These are phyloP conservation scores for Blastobotrys attinorum DNA, from an alignment of 805 yeast species.

Conservation along the genomic window DNA sequence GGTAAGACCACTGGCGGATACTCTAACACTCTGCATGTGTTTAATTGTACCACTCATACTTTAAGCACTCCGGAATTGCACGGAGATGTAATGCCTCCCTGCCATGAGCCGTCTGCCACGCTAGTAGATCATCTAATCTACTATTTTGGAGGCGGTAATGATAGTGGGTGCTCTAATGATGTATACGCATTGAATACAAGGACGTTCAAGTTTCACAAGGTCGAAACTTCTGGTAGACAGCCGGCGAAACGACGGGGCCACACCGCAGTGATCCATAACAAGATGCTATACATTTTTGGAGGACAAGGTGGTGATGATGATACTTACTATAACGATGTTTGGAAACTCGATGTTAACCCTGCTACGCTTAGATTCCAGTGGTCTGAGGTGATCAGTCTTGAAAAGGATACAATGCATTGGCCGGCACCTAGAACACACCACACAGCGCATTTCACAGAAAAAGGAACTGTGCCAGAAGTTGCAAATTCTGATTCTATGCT, in stretches of 20 bases:
- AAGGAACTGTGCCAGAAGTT: neutral
- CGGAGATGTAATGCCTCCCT: conserved; percentile 13
- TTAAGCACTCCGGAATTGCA: conserved; percentile 8
- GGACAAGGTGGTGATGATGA: conserved; percentile 10
- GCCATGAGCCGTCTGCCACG: conserved; percentile 12
- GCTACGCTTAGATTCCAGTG: conserved; percentile 2
- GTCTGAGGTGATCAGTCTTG: conserved; percentile 13
- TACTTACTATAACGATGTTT: conserved; percentile 14
- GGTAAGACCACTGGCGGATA: conserved; percentile 16
- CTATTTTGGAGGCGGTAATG: conserved; percentile 19
- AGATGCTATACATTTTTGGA: conserved; percentile 17
- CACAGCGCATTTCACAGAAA: conserved; percentile 12
- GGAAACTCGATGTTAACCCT: conserved; percentile 12
- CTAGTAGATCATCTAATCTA: conserved; percentile 12
- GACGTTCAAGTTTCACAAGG: conserved; percentile 8
- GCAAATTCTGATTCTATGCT: conserved; percentile 9
- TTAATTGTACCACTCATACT: conserved; percentile 15
- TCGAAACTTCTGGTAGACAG: conserved; percentile 5
- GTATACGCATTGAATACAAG: conserved; percentile 14
- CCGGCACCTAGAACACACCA: conserved; percentile 16
- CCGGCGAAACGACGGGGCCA: conserved; percentile 17
- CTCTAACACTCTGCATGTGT: conserved; percentile 13
- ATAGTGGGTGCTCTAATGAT: conserved; percentile 4
- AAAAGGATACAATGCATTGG: conserved; percentile 16
- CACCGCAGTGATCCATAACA: conserved; percentile 6